phyloP scores from a whole-genome alignment of 768 basidiomycete species.

The Dacryopinax primogenitus region DNA sequence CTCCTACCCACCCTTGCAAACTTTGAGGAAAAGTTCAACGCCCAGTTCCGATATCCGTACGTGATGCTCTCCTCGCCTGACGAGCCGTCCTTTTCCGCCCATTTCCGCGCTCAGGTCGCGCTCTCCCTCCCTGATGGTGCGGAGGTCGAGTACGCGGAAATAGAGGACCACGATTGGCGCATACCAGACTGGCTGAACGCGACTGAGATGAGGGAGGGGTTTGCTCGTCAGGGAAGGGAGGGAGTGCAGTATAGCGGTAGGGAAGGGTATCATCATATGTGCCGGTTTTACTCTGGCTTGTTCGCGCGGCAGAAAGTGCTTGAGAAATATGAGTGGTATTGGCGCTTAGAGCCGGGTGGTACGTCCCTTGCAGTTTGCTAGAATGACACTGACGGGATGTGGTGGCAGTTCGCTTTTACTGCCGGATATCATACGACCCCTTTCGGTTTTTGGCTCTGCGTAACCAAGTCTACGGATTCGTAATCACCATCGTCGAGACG shows the following conservation, averaged over 20 bases:
- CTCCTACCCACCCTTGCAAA: slow-evolving; percentile 18
- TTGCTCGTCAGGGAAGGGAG: slow-evolving; percentile 2
- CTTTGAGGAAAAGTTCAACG: slow-evolving; percentile 18
- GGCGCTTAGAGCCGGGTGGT: slow-evolving; percentile 55
- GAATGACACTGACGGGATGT: neutral
- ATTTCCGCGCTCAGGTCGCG: slow-evolving; percentile 5
- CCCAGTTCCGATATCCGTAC: slow-evolving; percentile 16
- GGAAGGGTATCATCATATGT: slow-evolving; percentile 18
- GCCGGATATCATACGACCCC: slow-evolving; percentile 16
- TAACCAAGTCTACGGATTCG: slow-evolving; percentile 15
- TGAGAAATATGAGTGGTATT: slow-evolving; percentile 70
- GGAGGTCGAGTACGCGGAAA: slow-evolving; percentile 5
- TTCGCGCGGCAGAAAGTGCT: slow-evolving; percentile 50
- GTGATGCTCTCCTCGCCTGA: slow-evolving; percentile 15
- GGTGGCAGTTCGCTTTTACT: slow-evolving; percentile 13
- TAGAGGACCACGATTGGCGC: slow-evolving; percentile 11
- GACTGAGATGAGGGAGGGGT: slow-evolving; percentile 7
- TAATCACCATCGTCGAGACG: slow-evolving; percentile 15
- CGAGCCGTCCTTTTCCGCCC: neutral
- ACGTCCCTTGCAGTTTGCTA: neutral
- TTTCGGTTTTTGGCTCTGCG: slow-evolving; percentile 14
- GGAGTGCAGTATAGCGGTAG: slow-evolving; percentile 17
- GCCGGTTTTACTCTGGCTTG: slow-evolving; percentile 13
- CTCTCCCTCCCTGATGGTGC: neutral
- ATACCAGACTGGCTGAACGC: slow-evolving; percentile 13